phyloP scores from a whole-genome alignment of 1,139 yeast genomes.

The Torulaspora pretoriensis region DNA sequence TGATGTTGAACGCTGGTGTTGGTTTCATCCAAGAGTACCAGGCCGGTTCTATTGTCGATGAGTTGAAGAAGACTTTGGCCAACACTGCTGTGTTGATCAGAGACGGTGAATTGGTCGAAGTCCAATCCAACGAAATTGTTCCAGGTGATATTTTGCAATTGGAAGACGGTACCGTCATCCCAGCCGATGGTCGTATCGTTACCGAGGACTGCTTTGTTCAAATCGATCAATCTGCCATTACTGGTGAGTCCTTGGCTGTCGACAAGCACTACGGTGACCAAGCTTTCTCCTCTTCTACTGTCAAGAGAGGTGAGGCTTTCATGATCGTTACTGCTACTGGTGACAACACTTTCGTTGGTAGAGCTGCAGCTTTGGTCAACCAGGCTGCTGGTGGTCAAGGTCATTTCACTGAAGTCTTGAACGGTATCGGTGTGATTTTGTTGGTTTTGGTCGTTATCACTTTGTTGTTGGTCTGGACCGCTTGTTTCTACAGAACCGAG shows the following conservation, averaged over 20 bases:
- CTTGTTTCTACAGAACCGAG: conserved; percentile 93
- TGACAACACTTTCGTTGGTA: conserved; percentile 89
- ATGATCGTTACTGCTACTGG: conserved; percentile 96
- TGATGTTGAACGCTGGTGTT: conserved; percentile 84
- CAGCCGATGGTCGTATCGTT: conserved; percentile 93
- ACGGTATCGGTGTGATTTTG: conserved; percentile 94
- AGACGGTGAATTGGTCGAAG: conserved; percentile 72
- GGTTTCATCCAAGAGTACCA: conserved; percentile 98
- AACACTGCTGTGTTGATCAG: conserved; percentile 83
- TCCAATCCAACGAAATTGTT: conserved; percentile 77
- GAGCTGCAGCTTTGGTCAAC: conserved; percentile 96
- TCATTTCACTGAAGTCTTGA: conserved; percentile 96
- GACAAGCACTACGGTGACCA: conserved; percentile 89
- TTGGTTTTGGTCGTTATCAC: conserved; percentile 86
- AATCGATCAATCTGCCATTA: conserved; percentile 95
- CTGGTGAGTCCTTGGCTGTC: conserved; percentile 97
- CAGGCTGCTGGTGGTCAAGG: conserved; percentile 92
- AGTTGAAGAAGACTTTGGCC: conserved; percentile 88
- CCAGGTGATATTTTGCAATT: conserved; percentile 91
- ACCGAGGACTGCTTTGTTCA: conserved; percentile 86
- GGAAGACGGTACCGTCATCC: conserved; percentile 93
- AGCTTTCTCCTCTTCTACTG: conserved; percentile 90
- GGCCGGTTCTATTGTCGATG: conserved; percentile 95
- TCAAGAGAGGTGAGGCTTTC: conserved; percentile 95
- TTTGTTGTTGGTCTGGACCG: conserved; percentile 84